Base-by-base conservation (phyloP, 305 asterid genomes). In the Fraxinus greggii region DNA sequence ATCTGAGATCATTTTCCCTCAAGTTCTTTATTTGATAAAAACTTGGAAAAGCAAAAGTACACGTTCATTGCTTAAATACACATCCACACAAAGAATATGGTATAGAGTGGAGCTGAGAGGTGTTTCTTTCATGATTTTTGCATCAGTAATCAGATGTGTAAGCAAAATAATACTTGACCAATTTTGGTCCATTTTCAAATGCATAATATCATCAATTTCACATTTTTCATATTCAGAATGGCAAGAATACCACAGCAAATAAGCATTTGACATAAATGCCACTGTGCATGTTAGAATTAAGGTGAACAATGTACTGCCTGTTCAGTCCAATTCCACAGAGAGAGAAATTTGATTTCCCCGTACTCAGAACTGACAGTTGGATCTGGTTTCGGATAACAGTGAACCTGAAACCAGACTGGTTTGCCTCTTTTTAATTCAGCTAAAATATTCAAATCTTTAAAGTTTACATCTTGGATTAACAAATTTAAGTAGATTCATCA, bases 21-120 rank as follows among this genome's bases (percentile, higher is more conserved):
- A 33, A 42, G 17, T 65, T 2, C n/a, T 38, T 5, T 54, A 4
- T 40, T 38, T 17, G 26, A 80, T 31, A 48, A 69, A 76, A 79
- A 56, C 78, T 36, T 33, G 59, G 29, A 40, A 70, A 78, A 76
- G 48, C 65, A 23, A 80, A 31, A 17, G 78, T 36, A 72, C 72
- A 21, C n/a, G n/a, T 19, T 9, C 56, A 78, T 45, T 23, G 29
- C 24, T 77, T 72, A 61, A 59, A 28, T 77, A 24, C 23, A 75
- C 21, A 63, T 5, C 0, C 33, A 12, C 45, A 42, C 5, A 51
- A 42, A 29, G 36, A 69, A 29, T 56, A 19, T 19, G 23, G 4
- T 5, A 56, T 59, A 59, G 21, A 69, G 75, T 69, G 40, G 75
- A 69, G 38, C 32, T 26, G 19, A 12, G 36, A 12, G 9, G 21